A percentile compares a stretch with the other conserved stretches of the same genome.
Conservation (phyloP, 2,329 filamentous ascomycete genomes). For the Penicillium sp. region DNA sequence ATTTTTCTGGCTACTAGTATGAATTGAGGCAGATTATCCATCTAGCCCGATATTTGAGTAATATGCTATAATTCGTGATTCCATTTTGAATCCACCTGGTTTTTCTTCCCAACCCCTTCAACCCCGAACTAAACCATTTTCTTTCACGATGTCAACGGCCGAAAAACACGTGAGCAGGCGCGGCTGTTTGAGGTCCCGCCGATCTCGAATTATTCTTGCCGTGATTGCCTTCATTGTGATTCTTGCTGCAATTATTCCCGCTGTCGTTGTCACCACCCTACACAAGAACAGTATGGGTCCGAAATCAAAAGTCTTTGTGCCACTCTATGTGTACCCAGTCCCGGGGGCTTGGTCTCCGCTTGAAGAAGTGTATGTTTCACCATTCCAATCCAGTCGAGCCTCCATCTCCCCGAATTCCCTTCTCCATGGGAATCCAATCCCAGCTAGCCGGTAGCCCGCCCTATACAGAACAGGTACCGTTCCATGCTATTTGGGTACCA, state of each 20-base stretch:
- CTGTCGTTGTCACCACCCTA: constrained; percentile 35
- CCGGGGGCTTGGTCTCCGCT: constrained; percentile 49
- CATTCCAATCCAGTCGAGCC: constrained; percentile 12
- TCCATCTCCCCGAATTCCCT: constrained; percentile 3
- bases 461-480: constrained; percentile 11
- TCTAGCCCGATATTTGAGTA: background rate
- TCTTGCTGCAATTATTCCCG: constrained; percentile 32
- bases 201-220: constrained; percentile 29
- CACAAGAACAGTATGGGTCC: constrained; percentile 35
- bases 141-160: constrained; percentile 5
- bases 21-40: background rate
- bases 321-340: constrained; percentile 50
- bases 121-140: background rate
- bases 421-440: constrained; percentile 1
- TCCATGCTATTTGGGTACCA: constrained; percentile 8
- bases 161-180: constrained; percentile 35
- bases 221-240: constrained; percentile 29
- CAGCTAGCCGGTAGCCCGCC: constrained; percentile 12
- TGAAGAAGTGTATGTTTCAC: constrained; percentile 42
- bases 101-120: background rate
- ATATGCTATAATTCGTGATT: constrained; percentile 7
- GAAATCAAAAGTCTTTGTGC: constrained; percentile 46
- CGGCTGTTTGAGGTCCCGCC: constrained; percentile 27
- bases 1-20: background rate
- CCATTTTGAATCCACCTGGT: constrained; percentile 7